phyloP scores from a whole-genome alignment of 164 flowering plant species.

The Vitis amurensis region DNA sequence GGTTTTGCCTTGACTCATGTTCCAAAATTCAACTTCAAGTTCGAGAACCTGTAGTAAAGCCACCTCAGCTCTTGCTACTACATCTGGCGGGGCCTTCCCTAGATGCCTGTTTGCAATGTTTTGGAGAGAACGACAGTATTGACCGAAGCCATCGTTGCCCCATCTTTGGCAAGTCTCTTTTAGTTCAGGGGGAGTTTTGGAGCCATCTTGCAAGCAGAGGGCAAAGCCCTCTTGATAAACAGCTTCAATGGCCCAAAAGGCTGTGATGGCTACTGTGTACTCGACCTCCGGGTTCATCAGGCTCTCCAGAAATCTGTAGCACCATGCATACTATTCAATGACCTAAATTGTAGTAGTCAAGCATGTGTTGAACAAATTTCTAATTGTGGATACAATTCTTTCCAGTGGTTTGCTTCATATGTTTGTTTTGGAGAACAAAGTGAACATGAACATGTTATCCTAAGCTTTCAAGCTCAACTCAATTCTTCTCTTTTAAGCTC shows the following conservation, averaged over 20 bases:
- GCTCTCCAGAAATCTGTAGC: slow-evolving; percentile 62
- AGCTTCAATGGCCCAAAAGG: slow-evolving; percentile 86
- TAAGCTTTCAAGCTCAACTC: too few species aligned
- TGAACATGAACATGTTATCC: too few species aligned
- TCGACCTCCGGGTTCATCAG: slow-evolving; percentile 54
- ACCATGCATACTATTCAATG: background rate
- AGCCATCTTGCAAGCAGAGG: slow-evolving; percentile 60
- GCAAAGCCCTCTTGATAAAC: slow-evolving; percentile 86
- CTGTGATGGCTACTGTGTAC: slow-evolving; percentile 69
- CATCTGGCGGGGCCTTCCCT: slow-evolving; percentile 46
- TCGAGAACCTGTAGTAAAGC: slow-evolving; percentile 55
- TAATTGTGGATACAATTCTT: too few species aligned
- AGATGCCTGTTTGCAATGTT: slow-evolving; percentile 52
- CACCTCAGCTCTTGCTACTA: slow-evolving; percentile 49
- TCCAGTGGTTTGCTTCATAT: too few species aligned
- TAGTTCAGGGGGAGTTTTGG: slow-evolving; percentile 61
- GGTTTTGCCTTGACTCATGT: slow-evolving; percentile 63
- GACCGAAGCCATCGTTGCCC: slow-evolving; percentile 75
- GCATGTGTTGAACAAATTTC: too few species aligned
- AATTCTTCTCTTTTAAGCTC: too few species aligned
- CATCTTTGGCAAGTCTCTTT: slow-evolving; percentile 77
- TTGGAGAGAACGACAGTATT: slow-evolving; percentile 57
- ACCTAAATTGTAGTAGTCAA: background rate
- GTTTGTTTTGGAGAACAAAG: too few species aligned
- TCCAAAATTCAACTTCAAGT: slow-evolving; percentile 83